phyloP scores from a whole-genome alignment of 176 grass and related monocot species.

The Eragrostis curvula region DNA sequence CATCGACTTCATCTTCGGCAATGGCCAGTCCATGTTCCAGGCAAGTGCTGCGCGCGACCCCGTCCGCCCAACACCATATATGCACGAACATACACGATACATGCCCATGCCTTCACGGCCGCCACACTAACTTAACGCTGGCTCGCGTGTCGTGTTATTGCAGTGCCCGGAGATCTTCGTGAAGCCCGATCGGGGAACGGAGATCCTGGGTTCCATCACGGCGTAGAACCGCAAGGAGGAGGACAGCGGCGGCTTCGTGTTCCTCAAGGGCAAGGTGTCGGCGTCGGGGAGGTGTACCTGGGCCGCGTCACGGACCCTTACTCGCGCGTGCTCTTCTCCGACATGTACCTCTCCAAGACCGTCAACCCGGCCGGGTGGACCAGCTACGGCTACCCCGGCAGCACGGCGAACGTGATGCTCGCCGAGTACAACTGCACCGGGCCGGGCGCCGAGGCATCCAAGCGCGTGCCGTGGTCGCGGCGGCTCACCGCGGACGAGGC shows the following conservation, averaged over 20 bases:
- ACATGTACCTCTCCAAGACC: slow-evolving; percentile 79
- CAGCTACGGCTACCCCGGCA: slow-evolving; percentile 53
- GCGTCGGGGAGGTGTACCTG: slow-evolving; percentile 69
- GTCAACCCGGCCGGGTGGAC: slow-evolving; percentile 62
- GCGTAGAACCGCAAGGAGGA: slow-evolving; percentile 60
- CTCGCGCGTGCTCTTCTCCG: slow-evolving; percentile 69
- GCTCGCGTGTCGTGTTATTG: background rate
- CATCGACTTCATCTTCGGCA: slow-evolving; percentile 94
- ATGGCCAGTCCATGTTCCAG: slow-evolving; percentile 88
- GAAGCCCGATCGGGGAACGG: slow-evolving; percentile 62
- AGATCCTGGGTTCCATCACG: slow-evolving; percentile 75
- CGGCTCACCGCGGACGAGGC: slow-evolving; percentile 51
- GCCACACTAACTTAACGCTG: background rate
- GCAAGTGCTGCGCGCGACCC: slow-evolving; percentile 42
- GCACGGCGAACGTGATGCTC: slow-evolving; percentile 59
- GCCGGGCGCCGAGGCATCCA: slow-evolving; percentile 42
- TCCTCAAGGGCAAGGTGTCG: slow-evolving; percentile 89
- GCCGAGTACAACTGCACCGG: slow-evolving; percentile 78
- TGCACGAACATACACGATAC: background rate
- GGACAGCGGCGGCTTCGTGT: slow-evolving; percentile 68
- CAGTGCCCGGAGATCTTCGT: slow-evolving; percentile 92
- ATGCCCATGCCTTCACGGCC: background rate
- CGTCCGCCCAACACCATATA: too few relatives aligned
- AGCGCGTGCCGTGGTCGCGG: slow-evolving; percentile 53
- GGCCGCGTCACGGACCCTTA: slow-evolving; percentile 61